phyloP scores from a whole-genome alignment of 495 filamentous ascomycete species.

The Annulohypoxylon maeteangense region DNA sequence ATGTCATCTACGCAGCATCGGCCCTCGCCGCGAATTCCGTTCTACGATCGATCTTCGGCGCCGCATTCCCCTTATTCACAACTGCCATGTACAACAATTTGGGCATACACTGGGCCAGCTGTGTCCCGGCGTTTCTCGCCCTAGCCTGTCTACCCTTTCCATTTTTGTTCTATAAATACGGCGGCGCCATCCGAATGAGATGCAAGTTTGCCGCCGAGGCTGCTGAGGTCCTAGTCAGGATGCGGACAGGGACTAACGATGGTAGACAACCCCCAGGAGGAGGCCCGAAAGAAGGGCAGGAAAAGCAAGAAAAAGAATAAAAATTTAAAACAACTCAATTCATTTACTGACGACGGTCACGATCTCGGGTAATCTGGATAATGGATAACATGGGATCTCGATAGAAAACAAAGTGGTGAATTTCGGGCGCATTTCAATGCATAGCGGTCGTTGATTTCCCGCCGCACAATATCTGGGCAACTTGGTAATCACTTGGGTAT shows the following conservation, averaged over 20 bases:
- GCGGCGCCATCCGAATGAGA: constrained; percentile 67
- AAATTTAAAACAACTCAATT: not conserved
- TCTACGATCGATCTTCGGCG: constrained; percentile 73
- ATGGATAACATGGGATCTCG: not conserved
- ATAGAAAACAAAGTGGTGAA: not conserved
- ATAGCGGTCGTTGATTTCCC: constrained; percentile 1
- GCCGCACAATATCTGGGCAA: constrained; percentile 2
- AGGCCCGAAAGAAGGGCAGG: not conserved
- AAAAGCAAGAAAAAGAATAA: constrained; percentile 7
- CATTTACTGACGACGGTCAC: not conserved
- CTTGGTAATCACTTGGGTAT: not conserved
- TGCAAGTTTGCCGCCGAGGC: constrained; percentile 83
- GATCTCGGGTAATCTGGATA: not conserved
- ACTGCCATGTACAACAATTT: constrained; percentile 77
- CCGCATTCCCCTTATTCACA: constrained; percentile 88
- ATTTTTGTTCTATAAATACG: constrained; percentile 83
- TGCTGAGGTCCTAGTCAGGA: constrained; percentile 58
- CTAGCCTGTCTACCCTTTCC: constrained; percentile 82
- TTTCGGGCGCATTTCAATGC: constrained; percentile 5
- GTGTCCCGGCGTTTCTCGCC: constrained; percentile 80
- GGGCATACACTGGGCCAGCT: constrained; percentile 83
- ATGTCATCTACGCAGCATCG: constrained; percentile 83
- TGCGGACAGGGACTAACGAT: constrained; percentile 24
- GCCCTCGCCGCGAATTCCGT: constrained; percentile 83
- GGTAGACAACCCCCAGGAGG: not conserved